Evolutionary conservation across 2,329 filamentous ascomycete species (phyloP).

Genomic region (Pestalotiopsis fici): DNA sequence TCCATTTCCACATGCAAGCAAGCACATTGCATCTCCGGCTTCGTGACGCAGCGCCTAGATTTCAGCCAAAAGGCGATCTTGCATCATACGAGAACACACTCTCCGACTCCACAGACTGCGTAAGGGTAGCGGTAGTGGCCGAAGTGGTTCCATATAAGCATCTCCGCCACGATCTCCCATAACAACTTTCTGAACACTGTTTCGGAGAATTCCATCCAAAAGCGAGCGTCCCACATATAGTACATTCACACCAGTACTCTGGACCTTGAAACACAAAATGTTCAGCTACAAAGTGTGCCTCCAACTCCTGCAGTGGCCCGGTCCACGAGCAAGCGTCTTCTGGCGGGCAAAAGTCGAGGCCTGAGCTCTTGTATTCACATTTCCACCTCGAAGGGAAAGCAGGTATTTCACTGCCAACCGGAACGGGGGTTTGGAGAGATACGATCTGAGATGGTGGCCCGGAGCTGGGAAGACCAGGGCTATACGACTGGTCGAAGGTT

Average conservation of each 20-base stretch:
- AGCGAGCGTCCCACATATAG: slow-evolving; percentile 14
- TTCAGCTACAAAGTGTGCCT: slow-evolving; percentile 19
- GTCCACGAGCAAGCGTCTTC: slow-evolving; percentile 26
- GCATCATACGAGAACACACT: slow-evolving; percentile 20
- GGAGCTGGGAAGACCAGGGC: slow-evolving; percentile 5
- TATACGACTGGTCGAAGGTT: slow-evolving; percentile 4
- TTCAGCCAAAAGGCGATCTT: background rate
- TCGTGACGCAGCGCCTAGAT: background rate
- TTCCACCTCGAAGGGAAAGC: slow-evolving; percentile 14
- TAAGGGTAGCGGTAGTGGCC: slow-evolving; percentile 15
- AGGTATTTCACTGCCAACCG: slow-evolving; percentile 9
- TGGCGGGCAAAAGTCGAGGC: slow-evolving; percentile 1
- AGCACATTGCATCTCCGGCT: background rate
- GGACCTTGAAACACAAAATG: slow-evolving; percentile 23
- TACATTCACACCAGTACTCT: slow-evolving; percentile 21
- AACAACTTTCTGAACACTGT: slow-evolving; percentile 18
- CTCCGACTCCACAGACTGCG: slow-evolving; percentile 26
- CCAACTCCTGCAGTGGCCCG: slow-evolving; percentile 22
- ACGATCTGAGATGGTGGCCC: background rate
- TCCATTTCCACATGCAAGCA: too few relatives aligned
- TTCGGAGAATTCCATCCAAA: slow-evolving; percentile 12
- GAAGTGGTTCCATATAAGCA: slow-evolving; percentile 6
- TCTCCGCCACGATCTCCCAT: slow-evolving; percentile 5
- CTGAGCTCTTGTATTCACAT: slow-evolving; percentile 23
- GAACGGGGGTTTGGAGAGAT: background rate